phyloP scores from a whole-genome alignment of 768 basidiomycete genomes.

The Lactarius vividus region DNA sequence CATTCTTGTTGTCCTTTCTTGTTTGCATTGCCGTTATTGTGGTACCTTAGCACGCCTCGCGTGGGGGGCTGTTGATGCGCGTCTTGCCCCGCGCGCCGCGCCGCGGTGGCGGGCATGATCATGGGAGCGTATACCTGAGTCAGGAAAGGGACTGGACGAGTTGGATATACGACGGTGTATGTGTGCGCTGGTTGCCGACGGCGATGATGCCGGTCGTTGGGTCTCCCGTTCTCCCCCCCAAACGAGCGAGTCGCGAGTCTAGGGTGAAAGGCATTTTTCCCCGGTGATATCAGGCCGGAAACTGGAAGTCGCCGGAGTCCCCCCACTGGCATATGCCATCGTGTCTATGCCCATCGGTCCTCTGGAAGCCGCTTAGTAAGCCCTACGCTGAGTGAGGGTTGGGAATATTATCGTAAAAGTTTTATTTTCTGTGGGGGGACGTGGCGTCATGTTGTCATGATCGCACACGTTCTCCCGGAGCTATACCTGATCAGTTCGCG shows the following conservation, averaged over 20 bases:
- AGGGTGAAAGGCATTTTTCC: neutral
- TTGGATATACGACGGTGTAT: neutral
- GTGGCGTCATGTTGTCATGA: neutral
- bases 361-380: neutral
- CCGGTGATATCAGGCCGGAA: neutral
- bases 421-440: neutral
- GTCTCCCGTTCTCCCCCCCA: neutral
- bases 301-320: neutral
- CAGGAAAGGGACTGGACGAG: neutral
- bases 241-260: neutral
- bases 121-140: neutral
- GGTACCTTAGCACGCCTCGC: neutral
- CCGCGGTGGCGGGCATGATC: neutral
- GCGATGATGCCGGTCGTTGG: neutral
- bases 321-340: neutral
- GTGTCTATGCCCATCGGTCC: neutral
- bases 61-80: neutral
- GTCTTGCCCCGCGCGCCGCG: neutral
- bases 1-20: neutral
- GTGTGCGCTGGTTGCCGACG: neutral
- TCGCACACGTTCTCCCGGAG: neutral
- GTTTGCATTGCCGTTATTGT: neutral
- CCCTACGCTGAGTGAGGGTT: neutral
- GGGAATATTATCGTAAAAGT: neutral
- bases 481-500: neutral